Conservation (phyloP, 352 stramenopile species). For the Elongisporangium anandrum region DNA sequence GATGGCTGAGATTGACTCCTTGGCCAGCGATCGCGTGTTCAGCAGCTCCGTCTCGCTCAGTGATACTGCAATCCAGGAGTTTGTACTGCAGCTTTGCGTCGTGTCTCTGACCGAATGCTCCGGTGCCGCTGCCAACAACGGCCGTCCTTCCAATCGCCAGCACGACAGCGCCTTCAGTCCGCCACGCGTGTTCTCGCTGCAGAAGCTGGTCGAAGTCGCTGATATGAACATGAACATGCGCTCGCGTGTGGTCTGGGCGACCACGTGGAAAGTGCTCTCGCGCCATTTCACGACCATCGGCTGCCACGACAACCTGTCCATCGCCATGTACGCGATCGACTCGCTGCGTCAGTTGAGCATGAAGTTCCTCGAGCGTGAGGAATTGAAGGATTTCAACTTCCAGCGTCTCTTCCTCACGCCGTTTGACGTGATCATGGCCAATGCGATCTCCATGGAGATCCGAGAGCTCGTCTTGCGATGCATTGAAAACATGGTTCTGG, state of each 20-base stretch:
- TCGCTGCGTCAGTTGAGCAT: conserved; percentile 99
- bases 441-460: conserved; percentile 76
- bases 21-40: conserved; percentile 91
- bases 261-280: conserved; percentile 96
- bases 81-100: conserved; percentile 87
- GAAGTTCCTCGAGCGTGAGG: conserved; percentile 99
- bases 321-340: conserved; percentile 99
- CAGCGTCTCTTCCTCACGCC: conserved; percentile 97
- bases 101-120: conserved; percentile 91
- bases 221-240: conserved; percentile 99
- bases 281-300: conserved; percentile 97
- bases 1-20: conserved; percentile 77
- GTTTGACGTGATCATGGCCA: conserved; percentile 94
- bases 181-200: conserved; percentile 97
- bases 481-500: conserved; percentile 91
- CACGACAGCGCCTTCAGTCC: conserved; percentile 33
- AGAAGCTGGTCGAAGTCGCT: conserved; percentile 99
- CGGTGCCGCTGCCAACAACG: conserved; percentile 37
- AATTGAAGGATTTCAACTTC: conserved; percentile 99
- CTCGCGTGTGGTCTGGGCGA: conserved; percentile 95
- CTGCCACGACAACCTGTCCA: conserved; percentile 94
- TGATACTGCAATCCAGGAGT: conserved; percentile 81
- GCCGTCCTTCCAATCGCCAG: conserved; percentile 25
- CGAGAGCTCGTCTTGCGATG: conserved; percentile 90
- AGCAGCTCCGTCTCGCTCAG: conserved; percentile 81